Evolutionary conservation across 208 protist species (phyloP), one percentile per base, ranked within the genome.

Genomic region (Acanthamoeba healyi): DNA sequence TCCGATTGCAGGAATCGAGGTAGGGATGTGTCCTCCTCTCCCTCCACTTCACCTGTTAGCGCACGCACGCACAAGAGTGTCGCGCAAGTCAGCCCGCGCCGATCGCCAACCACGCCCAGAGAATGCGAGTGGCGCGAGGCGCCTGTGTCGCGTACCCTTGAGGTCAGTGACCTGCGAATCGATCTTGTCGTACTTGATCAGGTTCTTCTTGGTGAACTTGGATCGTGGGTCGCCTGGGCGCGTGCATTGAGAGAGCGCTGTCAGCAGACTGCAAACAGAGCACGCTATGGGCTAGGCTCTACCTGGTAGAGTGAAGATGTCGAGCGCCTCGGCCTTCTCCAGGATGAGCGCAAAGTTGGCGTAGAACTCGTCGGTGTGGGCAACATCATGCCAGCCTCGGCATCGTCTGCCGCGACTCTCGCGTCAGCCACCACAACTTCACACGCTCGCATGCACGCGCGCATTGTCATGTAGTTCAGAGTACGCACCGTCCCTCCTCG

Each of bases 141-240:
- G 29, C n/a, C 24, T 70, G n/a, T 70, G 24, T 9, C 0, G 38
- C 42, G 72, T 54, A 82, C 72, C 72, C 0, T 44, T 44, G 12
- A 82, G 72, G 72, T 82, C 72, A 7, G 9, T 54, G 2, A 34
- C 29, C 40, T 82, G 72, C 1, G 72, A 82, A 34, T 82, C 72
- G 17, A 82, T 82, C 0, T 82, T 34, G 42, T 82, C 72, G 24
- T 54, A 82, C 72, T 82, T 44, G 42, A 82, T 82, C 26, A 82
- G 40, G 42, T 82, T 82, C 72, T 82, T 82, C 40, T 82, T 82
- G 2, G 72, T 82, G 26, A 44, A 82, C 72, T 82, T 82, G 7
- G 24, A 44, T 19, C 72, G 15, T 5, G 72, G 40, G 42, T 82
- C 72, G 36, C 72, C 72, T 82, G 72, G 9, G 22, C n/a, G n/a